These are phyloP conservation scores for Rhizopogon vulgaris DNA, from an alignment of 768 basidiomycete species.

Conservation along the genomic window DNA sequence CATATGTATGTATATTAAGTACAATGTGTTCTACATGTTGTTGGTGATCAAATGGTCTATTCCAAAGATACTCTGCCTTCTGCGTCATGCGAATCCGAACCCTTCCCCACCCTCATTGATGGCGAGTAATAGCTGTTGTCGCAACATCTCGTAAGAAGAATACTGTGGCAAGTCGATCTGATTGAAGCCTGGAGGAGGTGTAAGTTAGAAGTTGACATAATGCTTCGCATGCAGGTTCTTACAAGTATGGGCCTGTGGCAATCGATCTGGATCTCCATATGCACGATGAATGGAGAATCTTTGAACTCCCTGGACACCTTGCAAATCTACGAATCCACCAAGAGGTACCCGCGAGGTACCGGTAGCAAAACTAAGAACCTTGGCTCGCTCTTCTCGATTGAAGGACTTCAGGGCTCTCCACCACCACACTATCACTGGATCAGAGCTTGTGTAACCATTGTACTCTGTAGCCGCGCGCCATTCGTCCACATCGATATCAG, in stretches of 20 bases:
- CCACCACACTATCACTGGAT: slow-evolving; percentile 98
- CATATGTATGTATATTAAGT: slow-evolving; percentile 15
- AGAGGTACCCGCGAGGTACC: slow-evolving; percentile 90
- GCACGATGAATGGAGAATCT: slow-evolving; percentile 95
- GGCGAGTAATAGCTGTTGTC: slow-evolving; percentile 83
- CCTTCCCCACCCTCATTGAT: slow-evolving; percentile 96
- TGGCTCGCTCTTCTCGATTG: slow-evolving; percentile 92
- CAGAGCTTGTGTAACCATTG: slow-evolving; percentile 79
- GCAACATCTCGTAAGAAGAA: slow-evolving; percentile 93
- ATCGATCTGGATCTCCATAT: slow-evolving; percentile 77
- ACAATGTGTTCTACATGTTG: slow-evolving; percentile 29
- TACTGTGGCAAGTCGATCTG: slow-evolving; percentile 94
- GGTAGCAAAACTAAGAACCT: slow-evolving; percentile 96
- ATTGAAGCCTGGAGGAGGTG: slow-evolving; percentile 64
- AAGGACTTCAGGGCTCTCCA: slow-evolving; percentile 98
- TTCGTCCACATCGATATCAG: slow-evolving; percentile 98
- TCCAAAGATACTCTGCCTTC: slow-evolving; percentile 3
- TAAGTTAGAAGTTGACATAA: slow-evolving; percentile 10
- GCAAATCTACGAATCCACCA: slow-evolving; percentile 91
- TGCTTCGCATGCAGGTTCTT: slow-evolving; percentile 22
- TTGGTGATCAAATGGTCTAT: slow-evolving; percentile 7
- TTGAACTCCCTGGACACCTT: slow-evolving; percentile 90
- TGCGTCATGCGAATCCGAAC: slow-evolving; percentile 70
- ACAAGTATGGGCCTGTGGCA: slow-evolving; percentile 91
- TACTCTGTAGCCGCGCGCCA: slow-evolving; percentile 92